Evolutionary conservation across 225 moss, liverwort and hornwort genomes (phyloP).

Genomic region (Rhytidiadelphus loreus): DNA sequence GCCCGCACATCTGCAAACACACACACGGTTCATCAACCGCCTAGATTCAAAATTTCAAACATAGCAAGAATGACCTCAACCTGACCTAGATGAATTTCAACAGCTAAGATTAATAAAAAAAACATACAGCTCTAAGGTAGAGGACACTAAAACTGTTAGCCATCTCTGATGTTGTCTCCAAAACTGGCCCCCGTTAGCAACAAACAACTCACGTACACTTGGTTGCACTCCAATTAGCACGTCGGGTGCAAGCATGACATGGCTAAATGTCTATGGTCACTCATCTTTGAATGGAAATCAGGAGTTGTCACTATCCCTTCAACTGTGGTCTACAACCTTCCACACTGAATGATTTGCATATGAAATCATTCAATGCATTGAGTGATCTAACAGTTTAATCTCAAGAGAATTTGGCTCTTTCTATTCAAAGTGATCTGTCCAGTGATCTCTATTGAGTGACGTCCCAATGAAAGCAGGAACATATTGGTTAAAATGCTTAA

Average conservation of each 20-base stretch:
- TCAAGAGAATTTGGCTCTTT: background rate
- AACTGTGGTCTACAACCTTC: background rate
- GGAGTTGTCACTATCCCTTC: background rate
- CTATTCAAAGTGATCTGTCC: background rate
- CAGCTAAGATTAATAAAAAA: background rate
- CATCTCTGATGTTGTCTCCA: background rate
- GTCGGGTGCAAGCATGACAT: background rate
- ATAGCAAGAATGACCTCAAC: background rate
- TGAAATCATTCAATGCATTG: background rate
- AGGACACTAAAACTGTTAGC: background rate
- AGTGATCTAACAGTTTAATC: background rate
- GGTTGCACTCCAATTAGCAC: background rate
- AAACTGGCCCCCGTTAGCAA: background rate
- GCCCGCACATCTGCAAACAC: conserved; percentile 70
- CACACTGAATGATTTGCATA: background rate
- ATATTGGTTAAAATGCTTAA: background rate
- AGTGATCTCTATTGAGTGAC: background rate
- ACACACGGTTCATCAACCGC: background rate
- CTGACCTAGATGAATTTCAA: background rate
- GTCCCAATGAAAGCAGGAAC: background rate
- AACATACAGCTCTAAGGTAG: background rate
- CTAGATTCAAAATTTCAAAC: background rate
- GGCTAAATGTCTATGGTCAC: background rate
- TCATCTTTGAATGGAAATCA: background rate
- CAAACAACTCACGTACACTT: background rate